Evolutionary conservation across 139 green algal genomes (phyloP), one percentile per base, ranked within the genome.

Genomic region (Klebsormidium nitens): DNA sequence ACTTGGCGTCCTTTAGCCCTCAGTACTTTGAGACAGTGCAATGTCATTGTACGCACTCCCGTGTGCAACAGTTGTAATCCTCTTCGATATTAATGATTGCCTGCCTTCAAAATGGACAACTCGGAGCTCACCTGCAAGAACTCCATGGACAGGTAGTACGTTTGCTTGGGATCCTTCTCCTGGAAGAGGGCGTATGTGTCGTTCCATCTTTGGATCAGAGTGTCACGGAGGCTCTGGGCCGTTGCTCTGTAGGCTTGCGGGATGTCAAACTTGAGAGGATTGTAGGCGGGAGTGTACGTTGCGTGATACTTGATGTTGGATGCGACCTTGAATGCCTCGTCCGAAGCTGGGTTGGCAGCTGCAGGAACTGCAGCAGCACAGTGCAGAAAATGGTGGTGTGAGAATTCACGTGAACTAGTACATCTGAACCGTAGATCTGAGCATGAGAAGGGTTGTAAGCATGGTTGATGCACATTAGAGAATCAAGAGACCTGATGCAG

Each of bases 81-180:
- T 8, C 14, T 8, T 26, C 42, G 8, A 26, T 14, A 50, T 50
- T 8, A 63, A 8, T 63, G 29, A 11, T 14, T 23, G 11, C 14
- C 8, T 36, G 29, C 29, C 8, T 63, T 44, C 29, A 63, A 63
- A 63, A 63, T 37, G 8, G 29, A 14, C 29, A 58, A 36, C 14
- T 59, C 50, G 19, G 8, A 66, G 31, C 28, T 72, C 3, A 74
- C 66, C 74, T 76, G 71, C 28, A 98, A 84, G 82, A 95, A 98
- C 88, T 98, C 93, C 8, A 87, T 88, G 8, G 82, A 92, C 36
- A 98, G 78, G 87, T 98, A 98, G 86, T 98, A 97, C 36, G 93
- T 83, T 59, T 89, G 87, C 88, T 98, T 98, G 38, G 89, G 84
- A 72, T 95, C 84, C 77, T 89, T 59, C 39, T 78, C 36, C 50